Evolutionary conservation across 306 rosid genomes (phyloP).

Genomic region (Benincasa hispida): DNA sequence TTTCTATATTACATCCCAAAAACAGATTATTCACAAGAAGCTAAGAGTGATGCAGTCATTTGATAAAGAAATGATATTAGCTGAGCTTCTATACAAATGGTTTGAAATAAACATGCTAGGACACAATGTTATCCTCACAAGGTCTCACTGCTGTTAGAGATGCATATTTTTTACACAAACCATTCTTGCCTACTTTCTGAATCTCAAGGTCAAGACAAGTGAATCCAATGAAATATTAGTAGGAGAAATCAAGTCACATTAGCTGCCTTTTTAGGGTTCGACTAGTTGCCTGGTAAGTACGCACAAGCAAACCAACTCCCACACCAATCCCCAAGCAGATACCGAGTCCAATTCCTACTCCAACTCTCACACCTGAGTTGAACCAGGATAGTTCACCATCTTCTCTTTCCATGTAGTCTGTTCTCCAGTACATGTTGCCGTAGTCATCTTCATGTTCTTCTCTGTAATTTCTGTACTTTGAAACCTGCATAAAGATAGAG

Average conservation of each 20-base stretch:
- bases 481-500: constrained; percentile 17
- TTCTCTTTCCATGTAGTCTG: constrained; percentile 32
- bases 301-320: constrained; percentile 37
- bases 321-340: constrained; percentile 47
- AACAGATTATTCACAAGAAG: neutral
- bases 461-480: constrained; percentile 28
- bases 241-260: constrained; percentile 11
- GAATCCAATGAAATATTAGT: neutral
- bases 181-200: neutral
- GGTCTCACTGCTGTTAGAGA: neutral
- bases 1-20: neutral
- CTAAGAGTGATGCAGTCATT: neutral
- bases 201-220: neutral
- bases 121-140: neutral
- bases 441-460: constrained; percentile 33
- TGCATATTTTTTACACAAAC: neutral
- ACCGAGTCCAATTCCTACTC: constrained; percentile 58
- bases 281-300: constrained; percentile 41
- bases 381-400: constrained; percentile 61
- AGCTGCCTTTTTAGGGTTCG: constrained; percentile 33
- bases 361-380: constrained; percentile 65
- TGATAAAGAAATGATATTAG: neutral
- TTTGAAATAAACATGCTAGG: neutral
- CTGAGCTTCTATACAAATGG: neutral
- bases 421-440: constrained; percentile 24